Evolutionary conservation across 495 filamentous ascomycete genomes (phyloP).

Genomic region (Penicillium angulare): DNA sequence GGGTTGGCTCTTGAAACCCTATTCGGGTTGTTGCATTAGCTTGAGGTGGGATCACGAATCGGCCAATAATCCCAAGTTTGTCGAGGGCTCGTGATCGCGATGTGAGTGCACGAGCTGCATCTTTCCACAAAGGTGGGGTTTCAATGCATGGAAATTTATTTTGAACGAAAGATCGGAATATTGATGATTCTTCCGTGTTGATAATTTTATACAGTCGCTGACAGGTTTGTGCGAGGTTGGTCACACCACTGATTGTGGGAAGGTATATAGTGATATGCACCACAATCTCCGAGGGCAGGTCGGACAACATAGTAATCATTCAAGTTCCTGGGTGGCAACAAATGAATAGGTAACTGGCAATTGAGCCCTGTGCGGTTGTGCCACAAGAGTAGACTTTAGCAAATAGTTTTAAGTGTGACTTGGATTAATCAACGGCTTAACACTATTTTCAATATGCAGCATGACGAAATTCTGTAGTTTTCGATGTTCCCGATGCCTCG

Average conservation of each 20-base stretch:
- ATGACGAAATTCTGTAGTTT: no score
- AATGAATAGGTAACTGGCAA: no score
- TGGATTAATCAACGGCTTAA: no score
- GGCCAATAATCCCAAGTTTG: constrained; percentile 55
- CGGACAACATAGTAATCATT: constrained; percentile 38
- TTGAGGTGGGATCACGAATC: constrained; percentile 50
- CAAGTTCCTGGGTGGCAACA: no score
- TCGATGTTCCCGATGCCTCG: no score
- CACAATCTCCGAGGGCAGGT: constrained; percentile 63
- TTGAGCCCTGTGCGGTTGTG: no score
- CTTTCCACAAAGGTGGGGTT: constrained; percentile 46
- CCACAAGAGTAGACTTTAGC: no score
- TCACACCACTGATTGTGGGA: constrained; percentile 49
- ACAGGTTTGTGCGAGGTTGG: constrained; percentile 49
- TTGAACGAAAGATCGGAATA: constrained; percentile 50
- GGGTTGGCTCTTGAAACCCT: constrained; percentile 26
- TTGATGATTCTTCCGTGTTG: constrained; percentile 54
- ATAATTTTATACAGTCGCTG: constrained; percentile 49
- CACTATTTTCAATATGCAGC: no score
- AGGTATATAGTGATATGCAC: constrained; percentile 53
- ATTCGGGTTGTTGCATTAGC: constrained; percentile 26
- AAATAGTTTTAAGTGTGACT: no score
- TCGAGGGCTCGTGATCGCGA: constrained; percentile 60
- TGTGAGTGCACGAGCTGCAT: constrained; percentile 55
- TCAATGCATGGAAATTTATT: constrained; percentile 49